Base-by-base conservation (phyloP, 1,284 basidiomycete genomes). In the Malassezia obtusa region DNA sequence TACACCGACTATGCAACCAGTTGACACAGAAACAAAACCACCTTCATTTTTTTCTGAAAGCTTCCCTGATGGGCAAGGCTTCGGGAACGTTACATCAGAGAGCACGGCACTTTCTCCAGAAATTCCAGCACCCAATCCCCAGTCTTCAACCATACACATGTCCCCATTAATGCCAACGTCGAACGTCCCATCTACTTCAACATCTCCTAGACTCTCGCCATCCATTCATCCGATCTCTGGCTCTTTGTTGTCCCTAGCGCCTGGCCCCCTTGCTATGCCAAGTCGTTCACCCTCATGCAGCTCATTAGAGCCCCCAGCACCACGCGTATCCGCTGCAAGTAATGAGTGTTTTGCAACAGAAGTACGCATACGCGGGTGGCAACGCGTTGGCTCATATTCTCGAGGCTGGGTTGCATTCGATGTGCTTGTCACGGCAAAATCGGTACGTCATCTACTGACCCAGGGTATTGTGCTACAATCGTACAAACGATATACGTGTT, bases 321-420 rank as follows among this genome's bases (percentile, higher is more conserved):
- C n/a, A n/a, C n/a, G n/a, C n/a, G n/a, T n/a, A n/a, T n/a, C n/a
- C n/a, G n/a, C n/a, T n/a, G n/a, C n/a, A n/a, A n/a, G n/a, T n/a
- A n/a, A 14, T 7, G 38, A 40, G n/a, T 40, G 38, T 15, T 43
- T 43, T 30, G 40, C 40, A 10, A 43, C 40, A 4, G 32, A 35
- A 19, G 60, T 67, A 1, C 45, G 53, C 0, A 61, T 71, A 19
- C 57, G 65, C 0, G 64, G 66, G 10, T 71, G 67, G 65, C 66
- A 53, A 35, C 50, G 61, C 19, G 60, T 71, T 17, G 69, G 69
- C 33, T 51, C 53, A 0, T 56, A 58, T 32, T 60, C 59, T 2
- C 53, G 64, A 14, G 69, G 69, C 2, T 71, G 60, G 61, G 63
- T 70, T 17, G 64, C 64, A 11, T 71, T 59, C 35, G 64, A 68